Evolutionary conservation across 2,329 filamentous ascomycete genomes (phyloP).

Genomic region (Onygenales sp.): DNA sequence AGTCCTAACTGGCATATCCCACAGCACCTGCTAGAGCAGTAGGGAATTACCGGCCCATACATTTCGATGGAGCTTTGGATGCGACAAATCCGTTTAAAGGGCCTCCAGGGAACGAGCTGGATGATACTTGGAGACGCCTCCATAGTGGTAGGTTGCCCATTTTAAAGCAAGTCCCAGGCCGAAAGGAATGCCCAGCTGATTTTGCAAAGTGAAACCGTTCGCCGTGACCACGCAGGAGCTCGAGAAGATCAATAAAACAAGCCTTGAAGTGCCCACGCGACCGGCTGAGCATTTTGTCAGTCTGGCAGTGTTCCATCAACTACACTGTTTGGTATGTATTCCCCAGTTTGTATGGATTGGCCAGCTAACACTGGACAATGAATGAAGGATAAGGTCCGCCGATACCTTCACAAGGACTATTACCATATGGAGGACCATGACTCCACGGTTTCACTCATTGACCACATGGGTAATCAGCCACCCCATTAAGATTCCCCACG

Average conservation of each 20-base stretch:
- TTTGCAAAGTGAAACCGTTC: slow-evolving; percentile 5
- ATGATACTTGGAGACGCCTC: slow-evolving; percentile 8
- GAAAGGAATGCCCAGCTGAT: background rate
- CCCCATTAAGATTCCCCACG: background rate
- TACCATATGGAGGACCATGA: slow-evolving; percentile 7
- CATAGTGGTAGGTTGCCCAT: slow-evolving; percentile 8
- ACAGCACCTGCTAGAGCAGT: slow-evolving; percentile 5
- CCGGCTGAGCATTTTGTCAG: slow-evolving; percentile 8
- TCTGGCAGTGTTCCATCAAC: slow-evolving; percentile 14
- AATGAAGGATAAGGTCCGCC: slow-evolving; percentile 8
- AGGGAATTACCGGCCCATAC: slow-evolving; percentile 1
- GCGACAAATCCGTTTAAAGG: slow-evolving; percentile 8
- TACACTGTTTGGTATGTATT: slow-evolving; percentile 16
- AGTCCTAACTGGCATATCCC: background rate
- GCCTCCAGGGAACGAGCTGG: slow-evolving; percentile 1
- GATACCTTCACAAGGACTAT: slow-evolving; percentile 9
- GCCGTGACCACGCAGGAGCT: slow-evolving; percentile 6
- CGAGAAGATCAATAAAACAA: slow-evolving; percentile 8
- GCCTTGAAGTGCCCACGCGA: slow-evolving; percentile 8
- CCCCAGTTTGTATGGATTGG: background rate
- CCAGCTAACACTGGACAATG: background rate
- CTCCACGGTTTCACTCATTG: slow-evolving; percentile 3
- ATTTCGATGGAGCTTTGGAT: slow-evolving; percentile 6
- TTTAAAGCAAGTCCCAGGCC: background rate
- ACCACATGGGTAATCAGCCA: slow-evolving; percentile 10